Base-by-base conservation (phyloP, 2,329 filamentous ascomycete species). In the Tolypocladium guangdongense region DNA sequence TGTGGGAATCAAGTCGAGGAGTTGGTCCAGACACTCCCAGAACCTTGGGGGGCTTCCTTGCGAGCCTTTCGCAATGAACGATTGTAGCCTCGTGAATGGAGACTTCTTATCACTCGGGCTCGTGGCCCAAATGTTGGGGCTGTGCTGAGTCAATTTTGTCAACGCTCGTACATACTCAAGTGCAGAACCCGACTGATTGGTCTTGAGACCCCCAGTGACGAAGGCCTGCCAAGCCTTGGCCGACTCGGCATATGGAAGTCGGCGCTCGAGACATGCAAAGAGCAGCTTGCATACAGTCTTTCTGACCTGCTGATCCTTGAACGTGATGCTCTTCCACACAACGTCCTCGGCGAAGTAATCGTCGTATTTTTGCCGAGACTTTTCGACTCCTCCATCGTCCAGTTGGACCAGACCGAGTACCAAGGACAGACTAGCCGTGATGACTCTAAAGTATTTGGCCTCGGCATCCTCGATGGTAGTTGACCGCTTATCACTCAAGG, bases 401-500 rank as follows among this genome's bases (percentile, higher is more conserved):
- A 82, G 67, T 47, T 74, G 70, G 0, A 85, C 62, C 0, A 86
- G 69, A 33, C 75, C 74, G 3, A 79, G 60, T 2, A 83, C 75
- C 7, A 85, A 68, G 1, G 77, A 79, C 24, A 85, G 63, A 52
- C 78, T 78, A 8, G 74, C 75, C 11, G 74, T 75, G 3, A 83
- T 63, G 4, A 96, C 90, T 48, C 93, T 81, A 56, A 84, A 81
- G 70, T 95, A 93, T 62, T 96, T 96, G 20, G 87, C 81, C 59
- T 90, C 81, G 4, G 90, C 84, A 66, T 99, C 93, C 60, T 97
- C 92, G 10, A 81, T 72, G 55, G 83, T 93, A 4, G 90, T 88
- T 1, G 84, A 89, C 27, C 92, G 81, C 69, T 95, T 88, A 65
- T 99, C 93, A 65, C 91, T 97, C 37, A 99, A 74, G 0, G 89